Evolutionary conservation across 345 rosid species (phyloP), one percentile per base, ranked within the genome.

Genomic region (Corymbia maculata): DNA sequence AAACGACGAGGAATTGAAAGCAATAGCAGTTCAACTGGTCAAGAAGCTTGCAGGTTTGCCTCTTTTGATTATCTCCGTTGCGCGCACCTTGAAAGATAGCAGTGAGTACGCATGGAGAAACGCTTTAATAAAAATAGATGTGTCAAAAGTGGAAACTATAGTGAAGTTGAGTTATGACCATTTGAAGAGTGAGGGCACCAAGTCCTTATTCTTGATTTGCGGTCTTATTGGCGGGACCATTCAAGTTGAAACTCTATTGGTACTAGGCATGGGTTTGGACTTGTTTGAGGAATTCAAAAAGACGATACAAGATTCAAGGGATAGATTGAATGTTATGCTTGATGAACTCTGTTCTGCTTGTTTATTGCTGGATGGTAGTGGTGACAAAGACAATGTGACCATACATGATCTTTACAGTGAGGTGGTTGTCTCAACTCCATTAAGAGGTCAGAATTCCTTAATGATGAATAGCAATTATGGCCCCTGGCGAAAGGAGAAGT

Each of bases 391-490:
- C 0, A 0, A 1, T 64, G 75, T 64, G 36, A 64, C 75, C 36
- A 64, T 64, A 6, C 75, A 64, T 64, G 75, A 64, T 13, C 75
- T 64, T n/a, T 64, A 64, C 9, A 64, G 36, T 1, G 9, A 64
- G 36, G 36, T 6, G 19, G 36, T 64, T 0, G 36, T 64, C 36
- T 30, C 44, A 68, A 2, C 0, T 68, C 0, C 79, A 7, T 68
- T 68, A 2, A 0, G 1, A 0, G 21, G 0, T 7, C 6, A 30
- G 0, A 2, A 15, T 30, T 68, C 6, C 79, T 68, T 68, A 2
- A 68, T 7, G 10, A 66, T 30, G 0, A 14, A 7, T 10, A 13
- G 1, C 79, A 3, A 14, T 30, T 7, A 6, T 61, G 2, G 1
- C 1, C 12, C 1, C 0, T 26, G 2, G 8, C 0, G 8, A 28